A percentile compares a stretch with the other conserved stretches of the same genome.
These are phyloP conservation scores for Yamadazyma pseudoaaseri DNA, from an alignment of 1,139 yeast genomes.

Conservation along the genomic window DNA sequence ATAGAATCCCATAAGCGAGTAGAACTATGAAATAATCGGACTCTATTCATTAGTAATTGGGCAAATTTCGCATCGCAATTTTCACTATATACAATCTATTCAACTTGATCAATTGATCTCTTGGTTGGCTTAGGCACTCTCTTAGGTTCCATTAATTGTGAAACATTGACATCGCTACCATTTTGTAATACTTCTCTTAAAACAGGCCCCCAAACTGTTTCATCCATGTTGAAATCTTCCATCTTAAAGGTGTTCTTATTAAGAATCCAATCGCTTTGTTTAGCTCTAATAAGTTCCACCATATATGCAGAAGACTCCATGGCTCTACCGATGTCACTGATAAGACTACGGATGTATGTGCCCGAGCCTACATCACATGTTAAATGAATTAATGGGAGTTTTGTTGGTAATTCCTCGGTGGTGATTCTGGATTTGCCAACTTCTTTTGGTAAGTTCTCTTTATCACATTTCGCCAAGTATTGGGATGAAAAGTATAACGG, in stretches of 20 bases:
- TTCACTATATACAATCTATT: conserved; percentile 5
- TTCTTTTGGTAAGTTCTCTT: conserved; percentile 27
- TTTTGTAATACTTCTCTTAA: conserved; percentile 47
- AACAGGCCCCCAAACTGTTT: conserved; percentile 68
- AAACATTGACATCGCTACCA: conserved; percentile 31
- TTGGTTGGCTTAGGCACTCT: conserved; percentile 6
- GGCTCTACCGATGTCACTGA: conserved; percentile 86
- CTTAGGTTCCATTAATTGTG: conserved; percentile 18
- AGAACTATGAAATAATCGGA: conserved; percentile 7
- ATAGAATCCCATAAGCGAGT: neutral
- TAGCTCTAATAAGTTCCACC: conserved; percentile 73
- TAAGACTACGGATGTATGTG: conserved; percentile 85
- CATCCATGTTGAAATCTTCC: conserved; percentile 60
- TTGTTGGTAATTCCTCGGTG: conserved; percentile 7
- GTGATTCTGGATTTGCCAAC: conserved; percentile 20
- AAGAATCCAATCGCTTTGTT: conserved; percentile 83
- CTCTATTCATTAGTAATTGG: neutral
- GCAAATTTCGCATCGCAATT: conserved; percentile 2
- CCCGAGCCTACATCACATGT: conserved; percentile 88
- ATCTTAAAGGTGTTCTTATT: conserved; percentile 67
- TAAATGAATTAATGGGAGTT: conserved; percentile 66
- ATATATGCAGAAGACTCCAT: conserved; percentile 82
- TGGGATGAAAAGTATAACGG: conserved; percentile 58
- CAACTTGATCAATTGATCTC: conserved; percentile 14
- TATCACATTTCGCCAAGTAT: conserved; percentile 40